Evolutionary conservation across 139 green algal genomes (phyloP).

Genomic region (Volvox reticuliferus): DNA sequence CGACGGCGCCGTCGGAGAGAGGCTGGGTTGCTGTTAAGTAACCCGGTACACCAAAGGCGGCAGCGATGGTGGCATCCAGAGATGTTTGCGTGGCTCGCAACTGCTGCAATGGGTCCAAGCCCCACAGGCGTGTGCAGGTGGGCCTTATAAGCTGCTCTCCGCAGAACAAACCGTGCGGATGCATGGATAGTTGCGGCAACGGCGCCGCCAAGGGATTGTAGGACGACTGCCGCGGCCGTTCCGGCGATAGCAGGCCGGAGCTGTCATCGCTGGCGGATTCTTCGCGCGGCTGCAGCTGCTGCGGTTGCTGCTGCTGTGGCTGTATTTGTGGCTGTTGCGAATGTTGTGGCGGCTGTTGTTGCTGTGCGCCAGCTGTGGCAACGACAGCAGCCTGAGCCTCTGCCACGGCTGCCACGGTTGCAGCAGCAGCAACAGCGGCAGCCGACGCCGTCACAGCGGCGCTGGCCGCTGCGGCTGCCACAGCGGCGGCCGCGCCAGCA

Average conservation of each 20-base stretch:
- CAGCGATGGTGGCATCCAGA: constrained; percentile 43
- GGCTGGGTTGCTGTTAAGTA: neutral
- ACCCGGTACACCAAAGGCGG: constrained; percentile 31
- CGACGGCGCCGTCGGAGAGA: neutral
- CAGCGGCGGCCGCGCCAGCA: constrained; percentile 4
- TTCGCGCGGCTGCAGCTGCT: neutral
- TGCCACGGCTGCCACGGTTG: neutral
- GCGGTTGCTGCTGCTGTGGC: neutral
- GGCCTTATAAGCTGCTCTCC: constrained; percentile 44
- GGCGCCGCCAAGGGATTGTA: constrained; percentile 45
- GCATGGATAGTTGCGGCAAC: constrained; percentile 43
- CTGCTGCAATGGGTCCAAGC: constrained; percentile 36
- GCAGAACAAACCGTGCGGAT: constrained; percentile 38
- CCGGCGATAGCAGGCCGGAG: neutral
- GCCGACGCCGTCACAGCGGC: constrained; percentile 26
- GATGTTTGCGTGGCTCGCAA: constrained; percentile 39
- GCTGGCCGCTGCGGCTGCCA: constrained; percentile 6
- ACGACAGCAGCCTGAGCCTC: constrained; percentile 29
- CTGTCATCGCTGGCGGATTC: neutral
- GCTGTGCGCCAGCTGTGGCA: neutral
- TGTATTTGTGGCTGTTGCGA: neutral
- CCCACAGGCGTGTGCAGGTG: constrained; percentile 29
- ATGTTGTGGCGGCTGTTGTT: neutral
- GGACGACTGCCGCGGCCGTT: neutral
- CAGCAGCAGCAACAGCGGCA: constrained; percentile 18